Conservation (phyloP, 1,284 basidiomycete species). For the Cryptococcus depauperatus region DNA sequence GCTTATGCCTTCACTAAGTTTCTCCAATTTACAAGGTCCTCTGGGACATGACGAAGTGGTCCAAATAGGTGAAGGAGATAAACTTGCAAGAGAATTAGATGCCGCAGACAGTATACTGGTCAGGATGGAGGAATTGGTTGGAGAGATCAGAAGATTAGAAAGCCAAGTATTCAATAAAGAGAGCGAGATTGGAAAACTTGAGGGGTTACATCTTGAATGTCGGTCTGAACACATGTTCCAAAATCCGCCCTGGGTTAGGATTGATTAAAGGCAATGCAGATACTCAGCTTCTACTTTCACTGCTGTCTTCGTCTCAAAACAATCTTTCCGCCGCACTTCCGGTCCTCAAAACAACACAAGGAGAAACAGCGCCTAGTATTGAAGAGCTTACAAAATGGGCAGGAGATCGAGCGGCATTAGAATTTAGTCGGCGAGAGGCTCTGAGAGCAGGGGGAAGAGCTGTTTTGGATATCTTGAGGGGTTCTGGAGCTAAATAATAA, state of each 20-base stretch:
- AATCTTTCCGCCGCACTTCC: slow-evolving; percentile 7
- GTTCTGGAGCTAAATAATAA: slow-evolving; percentile 1
- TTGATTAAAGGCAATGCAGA: slow-evolving; percentile 3
- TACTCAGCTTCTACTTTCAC: slow-evolving; percentile 4
- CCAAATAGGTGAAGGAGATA: not conserved
- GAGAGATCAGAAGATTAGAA: slow-evolving; percentile 9
- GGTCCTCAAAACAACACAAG: not conserved
- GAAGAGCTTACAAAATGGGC: slow-evolving; percentile 20
- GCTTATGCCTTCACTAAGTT: not conserved
- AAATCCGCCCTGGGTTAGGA: not conserved
- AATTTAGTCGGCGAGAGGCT: slow-evolving; percentile 21
- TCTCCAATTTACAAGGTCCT: not conserved
- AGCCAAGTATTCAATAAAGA: slow-evolving; percentile 7
- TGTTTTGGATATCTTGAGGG: slow-evolving; percentile 19
- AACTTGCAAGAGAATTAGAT: slow-evolving; percentile 1
- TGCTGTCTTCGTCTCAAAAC: slow-evolving; percentile 5
- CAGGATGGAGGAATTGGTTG: slow-evolving; percentile 4
- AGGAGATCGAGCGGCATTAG: slow-evolving; percentile 19
- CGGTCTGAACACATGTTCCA: not conserved
- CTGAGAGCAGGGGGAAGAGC: slow-evolving; percentile 14
- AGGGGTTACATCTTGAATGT: slow-evolving; percentile 14
- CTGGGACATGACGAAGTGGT: not conserved
- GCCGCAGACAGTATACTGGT: slow-evolving; percentile 4
- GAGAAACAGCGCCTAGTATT: not conserved
- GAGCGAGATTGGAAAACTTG: slow-evolving; percentile 4